These are phyloP conservation scores for Pseudocohnilembus persalinus DNA, from an alignment of 169 alveolate species.

Conservation along the genomic window DNA sequence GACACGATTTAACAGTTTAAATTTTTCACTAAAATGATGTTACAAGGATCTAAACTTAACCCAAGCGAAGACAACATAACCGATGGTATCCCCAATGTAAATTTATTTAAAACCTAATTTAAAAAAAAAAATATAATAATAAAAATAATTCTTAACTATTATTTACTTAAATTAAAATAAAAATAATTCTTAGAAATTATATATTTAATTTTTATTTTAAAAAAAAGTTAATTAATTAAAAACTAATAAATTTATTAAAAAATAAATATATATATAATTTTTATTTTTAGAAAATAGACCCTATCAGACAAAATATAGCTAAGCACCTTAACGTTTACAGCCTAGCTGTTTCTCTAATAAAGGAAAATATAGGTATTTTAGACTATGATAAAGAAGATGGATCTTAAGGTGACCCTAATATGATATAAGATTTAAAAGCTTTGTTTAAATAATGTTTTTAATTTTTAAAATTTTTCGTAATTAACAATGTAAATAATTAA, in stretches of 20 bases:
- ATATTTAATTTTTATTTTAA: too few species aligned
- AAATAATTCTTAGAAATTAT: too few species aligned
- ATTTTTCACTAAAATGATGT: conserved; percentile 22
- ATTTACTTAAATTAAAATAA: too few species aligned
- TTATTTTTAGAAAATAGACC: conserved; percentile 10
- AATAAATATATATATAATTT: too few species aligned
- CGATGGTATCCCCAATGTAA: too few species aligned
- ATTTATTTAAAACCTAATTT: too few species aligned
- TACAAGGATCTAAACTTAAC: conserved; percentile 10
- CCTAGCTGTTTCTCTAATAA: conserved; percentile 23
- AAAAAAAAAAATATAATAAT: too few species aligned
- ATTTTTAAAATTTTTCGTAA: conserved; percentile 33
- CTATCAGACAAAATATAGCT: conserved; percentile 35
- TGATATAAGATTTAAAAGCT: conserved; percentile 7
- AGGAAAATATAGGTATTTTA: conserved; percentile 25
- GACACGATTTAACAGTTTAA: conserved; percentile 24
- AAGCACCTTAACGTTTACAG: conserved; percentile 27
- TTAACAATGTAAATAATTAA: conserved; percentile 25
- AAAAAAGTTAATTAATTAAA: too few species aligned
- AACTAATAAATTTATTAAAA: too few species aligned
- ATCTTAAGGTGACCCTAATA: background rate
- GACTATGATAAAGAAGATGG: background rate
- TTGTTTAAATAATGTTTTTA: conserved; percentile 16
- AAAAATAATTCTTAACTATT: too few species aligned
- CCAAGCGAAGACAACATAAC: background rate